A percentile compares a stretch with the other conserved stretches of the same genome.
phyloP scores from a whole-genome alignment of 176 grass and related monocot genomes.

The Triticum dicoccoides region DNA sequence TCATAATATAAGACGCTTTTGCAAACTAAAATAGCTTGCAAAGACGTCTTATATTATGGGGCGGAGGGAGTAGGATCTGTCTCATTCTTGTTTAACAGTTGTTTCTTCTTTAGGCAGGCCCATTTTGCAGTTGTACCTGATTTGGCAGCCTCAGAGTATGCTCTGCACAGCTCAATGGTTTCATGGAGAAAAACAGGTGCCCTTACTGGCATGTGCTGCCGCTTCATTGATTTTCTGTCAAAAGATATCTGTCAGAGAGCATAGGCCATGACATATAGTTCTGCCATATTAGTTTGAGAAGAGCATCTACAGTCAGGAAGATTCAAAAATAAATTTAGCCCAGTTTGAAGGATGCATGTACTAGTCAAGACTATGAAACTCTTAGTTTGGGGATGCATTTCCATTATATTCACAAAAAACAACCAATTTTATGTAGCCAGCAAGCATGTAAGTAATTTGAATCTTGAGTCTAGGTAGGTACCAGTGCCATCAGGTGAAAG shows the following conservation, averaged over 20 bases:
- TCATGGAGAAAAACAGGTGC: slow-evolving; percentile 66
- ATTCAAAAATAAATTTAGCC: background rate
- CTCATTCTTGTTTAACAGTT: too few species aligned
- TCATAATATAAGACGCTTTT: too few species aligned
- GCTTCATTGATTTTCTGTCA: slow-evolving; percentile 59
- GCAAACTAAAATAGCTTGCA: too few species aligned
- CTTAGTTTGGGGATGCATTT: background rate
- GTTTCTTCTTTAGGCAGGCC: too few species aligned
- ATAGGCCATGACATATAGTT: background rate
- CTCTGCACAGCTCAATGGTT: slow-evolving; percentile 52
- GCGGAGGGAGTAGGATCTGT: too few species aligned
- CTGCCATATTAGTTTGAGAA: slow-evolving; percentile 7
- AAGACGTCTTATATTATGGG: too few species aligned
- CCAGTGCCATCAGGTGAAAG: too few species aligned
- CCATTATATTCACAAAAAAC: background rate
- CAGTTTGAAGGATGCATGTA: background rate
- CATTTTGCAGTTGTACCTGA: background rate
- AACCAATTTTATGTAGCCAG: background rate
- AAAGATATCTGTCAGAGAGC: slow-evolving; percentile 24
- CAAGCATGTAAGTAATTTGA: background rate
- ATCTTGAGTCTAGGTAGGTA: too few species aligned
- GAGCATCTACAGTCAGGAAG: background rate
- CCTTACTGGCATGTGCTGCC: slow-evolving; percentile 43
- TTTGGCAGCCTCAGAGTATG: slow-evolving; percentile 51
- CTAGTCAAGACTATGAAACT: background rate